Base-by-base conservation (phyloP, 2,329 filamentous ascomycete genomes). In the Xylaria hypoxylon region DNA sequence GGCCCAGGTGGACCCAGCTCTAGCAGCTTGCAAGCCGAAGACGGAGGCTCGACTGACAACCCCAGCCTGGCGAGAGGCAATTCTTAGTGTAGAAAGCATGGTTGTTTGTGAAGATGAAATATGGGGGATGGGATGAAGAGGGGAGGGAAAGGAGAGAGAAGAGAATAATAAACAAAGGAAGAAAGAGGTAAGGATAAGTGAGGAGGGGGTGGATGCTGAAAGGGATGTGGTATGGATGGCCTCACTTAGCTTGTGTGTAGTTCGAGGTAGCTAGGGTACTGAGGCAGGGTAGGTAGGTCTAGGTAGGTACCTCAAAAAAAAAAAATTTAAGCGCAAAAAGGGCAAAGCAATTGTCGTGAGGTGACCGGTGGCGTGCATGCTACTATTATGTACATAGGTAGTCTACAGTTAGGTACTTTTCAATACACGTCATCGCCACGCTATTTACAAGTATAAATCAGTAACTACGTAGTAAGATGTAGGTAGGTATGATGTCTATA, bases 1-100 rank as follows among this genome's bases (percentile, higher is more conserved):
- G 78, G 92, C 89, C 94, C 95, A 98, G 73, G 92, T 92, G 68
- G 94, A 97, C 74, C 88, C 90, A 75, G 90, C 80, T 72, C 85
- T 87, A 62, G 80, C 72, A 70, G 79, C 80, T 65, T 79, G 77
- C 53, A 82, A 75, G 72, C 79, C 79, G 56, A 70, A 65, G 72
- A 81, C 73, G 69, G 80, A 72, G 50, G 80, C 78, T 68, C 80
- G 81, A 69, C 79, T 75, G 68, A 77, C 79, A 51, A 72, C 74
- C 51, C 75, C 47, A 24, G 65, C 82, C 76, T 83, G 84, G 74
- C 86, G 83, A 77, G 82, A 80, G 71, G 83, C 84, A 72, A 85
- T 75, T 79, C 86, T 83, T 71, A 87, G 78, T 65, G 85, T 81
- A 62, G 86, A 86, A 74, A 89, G 80, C 87, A 89, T 89, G 58